These are phyloP conservation scores for Calonectria pseudoreteaudii DNA, from an alignment of 2,329 filamentous ascomycete species.

Conservation along the genomic window DNA sequence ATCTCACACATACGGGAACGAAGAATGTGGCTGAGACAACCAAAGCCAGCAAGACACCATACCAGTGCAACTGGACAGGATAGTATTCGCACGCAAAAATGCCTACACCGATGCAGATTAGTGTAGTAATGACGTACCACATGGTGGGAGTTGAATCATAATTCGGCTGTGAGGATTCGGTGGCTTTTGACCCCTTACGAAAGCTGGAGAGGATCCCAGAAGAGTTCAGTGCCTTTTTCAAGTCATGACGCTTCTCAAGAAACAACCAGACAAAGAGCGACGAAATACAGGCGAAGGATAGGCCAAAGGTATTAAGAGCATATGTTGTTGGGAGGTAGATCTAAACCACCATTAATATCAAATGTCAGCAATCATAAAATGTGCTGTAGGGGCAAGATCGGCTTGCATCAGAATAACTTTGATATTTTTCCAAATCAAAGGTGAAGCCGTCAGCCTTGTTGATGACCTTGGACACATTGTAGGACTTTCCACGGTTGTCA, in stretches of 20 bases:
- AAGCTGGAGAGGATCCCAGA: background rate
- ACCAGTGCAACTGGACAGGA: constrained; percentile 47
- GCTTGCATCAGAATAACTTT: constrained; percentile 61
- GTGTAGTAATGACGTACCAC: constrained; percentile 40
- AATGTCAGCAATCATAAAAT: background rate
- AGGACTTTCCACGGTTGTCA: constrained; percentile 62
- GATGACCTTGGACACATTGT: constrained; percentile 62
- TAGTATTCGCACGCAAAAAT: constrained; percentile 48
- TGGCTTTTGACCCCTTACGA: background rate
- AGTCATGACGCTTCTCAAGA: constrained; percentile 44
- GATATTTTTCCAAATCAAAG: constrained; percentile 62
- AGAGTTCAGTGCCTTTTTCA: constrained; percentile 27
- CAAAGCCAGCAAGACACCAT: constrained; percentile 46
- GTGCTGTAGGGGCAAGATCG: background rate
- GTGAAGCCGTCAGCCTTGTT: constrained; percentile 52
- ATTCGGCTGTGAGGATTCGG: constrained; percentile 22
- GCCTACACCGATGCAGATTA: constrained; percentile 40
- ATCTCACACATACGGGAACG: constrained; percentile 37
- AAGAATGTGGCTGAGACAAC: constrained; percentile 44
- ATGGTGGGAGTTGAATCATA: constrained; percentile 37
- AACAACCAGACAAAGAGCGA: constrained; percentile 48
- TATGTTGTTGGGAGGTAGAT: constrained; percentile 59
- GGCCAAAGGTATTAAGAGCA: constrained; percentile 62
- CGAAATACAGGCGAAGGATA: constrained; percentile 64
- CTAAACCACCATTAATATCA: constrained; percentile 17